Base-by-base conservation (phyloP, 1,284 basidiomycete species). In the Mycena citricolor region DNA sequence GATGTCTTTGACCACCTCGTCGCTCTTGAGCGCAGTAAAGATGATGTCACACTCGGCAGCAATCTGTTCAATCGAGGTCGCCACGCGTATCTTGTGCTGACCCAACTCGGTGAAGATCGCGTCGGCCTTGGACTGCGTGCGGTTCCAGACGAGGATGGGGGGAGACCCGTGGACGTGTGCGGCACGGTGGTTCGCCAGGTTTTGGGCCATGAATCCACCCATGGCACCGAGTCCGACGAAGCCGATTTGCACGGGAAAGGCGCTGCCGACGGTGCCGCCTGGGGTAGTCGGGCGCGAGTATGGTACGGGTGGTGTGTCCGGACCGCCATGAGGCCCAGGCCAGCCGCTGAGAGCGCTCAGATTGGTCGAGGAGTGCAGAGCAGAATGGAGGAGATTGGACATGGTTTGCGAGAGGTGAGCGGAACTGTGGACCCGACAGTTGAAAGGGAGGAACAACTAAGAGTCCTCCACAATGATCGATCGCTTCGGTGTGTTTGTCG, bases 41-140 rank as follows among this genome's bases (percentile, higher is more conserved):
- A 95, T 77, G 54, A 95, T 67, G 65, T 95, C 90, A 60, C 86
- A 88, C 57, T 83, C 70, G 11, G 53, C 59, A 1, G 73, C 86
- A 44, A 91, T 55, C 47, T 88, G 71, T 32, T 70, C 76, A 14
- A 76, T 65, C 42, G 67, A 67, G 17, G 76, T 64, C 4, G 83
- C 83, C 33, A 86, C 70, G 23, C 61, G 60, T 57, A 83, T 64
- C 51, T 74, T 73, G 39, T 68, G 60, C 19, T 69, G 57, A 13
- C 81, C 80, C 19, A 86, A 56, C 47, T 82, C 76, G 28, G 75
- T 63, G 4, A 69, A 59, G 2, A 88, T 73, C 31, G 70, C 67
- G 49, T 86, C 71, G 13, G 77, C 63, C 62, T 87, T 90, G 12
- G 69, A 61, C 3, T 57, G 38, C 11, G 79, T 79, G 21, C 88